phyloP scores from a whole-genome alignment of 345 rosid genomes.

The Brassica cretica region DNA sequence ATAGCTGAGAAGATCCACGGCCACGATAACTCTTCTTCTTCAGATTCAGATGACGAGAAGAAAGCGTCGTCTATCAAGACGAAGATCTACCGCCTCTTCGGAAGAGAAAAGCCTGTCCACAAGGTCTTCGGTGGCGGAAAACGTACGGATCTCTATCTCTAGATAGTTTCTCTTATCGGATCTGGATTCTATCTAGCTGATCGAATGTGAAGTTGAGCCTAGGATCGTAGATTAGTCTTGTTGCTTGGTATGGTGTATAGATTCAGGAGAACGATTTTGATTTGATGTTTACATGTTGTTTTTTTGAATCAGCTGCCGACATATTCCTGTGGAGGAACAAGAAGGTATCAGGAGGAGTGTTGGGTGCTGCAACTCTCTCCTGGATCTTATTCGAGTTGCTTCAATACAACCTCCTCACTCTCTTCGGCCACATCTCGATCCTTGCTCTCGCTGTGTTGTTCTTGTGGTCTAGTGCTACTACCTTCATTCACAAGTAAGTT shows the following conservation, averaged over 20 bases:
- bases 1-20: slow-evolving; percentile 45
- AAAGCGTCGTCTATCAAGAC: slow-evolving; percentile 33
- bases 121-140: slow-evolving; percentile 45
- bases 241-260: background rate
- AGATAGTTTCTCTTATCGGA: background rate
- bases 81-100: slow-evolving; percentile 67
- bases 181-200: slow-evolving; percentile 26
- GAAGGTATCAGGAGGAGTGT: slow-evolving; percentile 81
- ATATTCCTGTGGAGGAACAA: slow-evolving; percentile 95
- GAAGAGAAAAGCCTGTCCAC: slow-evolving; percentile 58
- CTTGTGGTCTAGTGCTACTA: slow-evolving; percentile 84
- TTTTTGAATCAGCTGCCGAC: slow-evolving; percentile 62
- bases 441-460: slow-evolving; percentile 73
- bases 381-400: slow-evolving; percentile 85
- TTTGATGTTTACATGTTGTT: background rate
- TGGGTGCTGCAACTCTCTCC: slow-evolving; percentile 70
- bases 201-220: background rate
- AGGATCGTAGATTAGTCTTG: background rate
- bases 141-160: slow-evolving; percentile 40
- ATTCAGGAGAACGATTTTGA: background rate
- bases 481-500: slow-evolving; percentile 86
- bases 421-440: slow-evolving; percentile 75
- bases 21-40: slow-evolving; percentile 44
- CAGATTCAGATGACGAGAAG: slow-evolving; percentile 43
- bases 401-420: slow-evolving; percentile 75